A percentile compares a stretch with the other conserved stretches of the same genome.
Evolutionary conservation across 768 basidiomycete species (phyloP).

Genomic region (Mycena kentingensis): DNA sequence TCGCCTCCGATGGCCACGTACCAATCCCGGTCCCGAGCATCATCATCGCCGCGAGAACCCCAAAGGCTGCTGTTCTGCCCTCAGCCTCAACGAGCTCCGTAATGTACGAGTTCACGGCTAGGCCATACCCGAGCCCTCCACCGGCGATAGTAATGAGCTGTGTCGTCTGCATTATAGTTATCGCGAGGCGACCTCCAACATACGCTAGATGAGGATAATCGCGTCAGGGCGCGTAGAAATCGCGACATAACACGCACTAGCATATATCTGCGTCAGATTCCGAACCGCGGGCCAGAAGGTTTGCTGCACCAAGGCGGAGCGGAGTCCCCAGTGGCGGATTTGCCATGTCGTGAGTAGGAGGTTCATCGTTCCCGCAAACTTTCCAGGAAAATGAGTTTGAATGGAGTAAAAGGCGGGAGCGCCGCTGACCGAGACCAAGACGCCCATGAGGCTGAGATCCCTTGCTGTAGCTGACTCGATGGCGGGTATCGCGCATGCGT

Average conservation of each 20-base stretch:
- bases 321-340: constrained; percentile 19
- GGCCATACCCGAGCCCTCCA: constrained; percentile 16
- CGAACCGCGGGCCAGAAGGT: constrained; percentile 21
- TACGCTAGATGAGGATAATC: constrained; percentile 1
- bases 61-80: constrained; percentile 18
- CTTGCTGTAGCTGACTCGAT: constrained; percentile 13
- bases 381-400: neutral
- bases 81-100: constrained; percentile 14
- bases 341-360: constrained; percentile 22
- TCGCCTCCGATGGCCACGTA: neutral
- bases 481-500: constrained; percentile 17
- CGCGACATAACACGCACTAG: constrained; percentile 7
- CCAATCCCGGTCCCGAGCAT: constrained; percentile 19
- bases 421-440: constrained; percentile 15
- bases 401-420: neutral
- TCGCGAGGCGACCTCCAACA: constrained; percentile 13
- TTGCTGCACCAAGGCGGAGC: constrained; percentile 16
- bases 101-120: constrained; percentile 19
- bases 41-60: constrained; percentile 12
- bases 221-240: neutral
- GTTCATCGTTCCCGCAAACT: constrained; percentile 15
- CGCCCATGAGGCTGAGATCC: constrained; percentile 16
- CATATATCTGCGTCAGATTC: constrained; percentile 20
- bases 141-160: constrained; percentile 20
- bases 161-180: constrained; percentile 18